Conservation (phyloP, 805 yeast species). For the Kazachstania psychrophila region DNA sequence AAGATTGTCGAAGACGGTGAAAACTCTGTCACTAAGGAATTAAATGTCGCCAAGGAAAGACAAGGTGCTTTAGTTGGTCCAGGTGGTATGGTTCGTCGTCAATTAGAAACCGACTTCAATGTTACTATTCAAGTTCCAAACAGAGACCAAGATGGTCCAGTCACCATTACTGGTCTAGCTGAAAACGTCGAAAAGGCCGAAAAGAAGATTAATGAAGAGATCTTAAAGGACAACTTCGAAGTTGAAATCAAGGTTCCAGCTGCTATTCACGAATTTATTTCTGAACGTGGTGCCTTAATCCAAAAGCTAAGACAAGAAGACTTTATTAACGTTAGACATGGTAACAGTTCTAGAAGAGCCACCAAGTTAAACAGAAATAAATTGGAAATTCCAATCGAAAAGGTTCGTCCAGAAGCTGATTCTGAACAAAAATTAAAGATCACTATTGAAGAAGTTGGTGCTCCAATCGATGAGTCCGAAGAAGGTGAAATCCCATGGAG, state of each 20-base stretch:
- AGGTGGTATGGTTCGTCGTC: constrained; percentile 64
- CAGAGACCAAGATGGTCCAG: constrained; percentile 39
- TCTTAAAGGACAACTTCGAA: constrained; percentile 51
- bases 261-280: constrained; percentile 46
- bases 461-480: constrained; percentile 16
- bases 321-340: constrained; percentile 53
- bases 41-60: constrained; percentile 59
- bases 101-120: constrained; percentile 57
- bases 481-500: constrained; percentile 53
- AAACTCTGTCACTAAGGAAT: constrained; percentile 42
- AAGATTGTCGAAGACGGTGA: constrained; percentile 57
- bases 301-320: constrained; percentile 44
- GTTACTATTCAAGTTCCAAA: constrained; percentile 63
- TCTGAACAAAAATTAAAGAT: constrained; percentile 35
- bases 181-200: constrained; percentile 57
- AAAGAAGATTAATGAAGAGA: constrained; percentile 43
- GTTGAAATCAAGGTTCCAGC: constrained; percentile 50
- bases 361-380: constrained; percentile 37
- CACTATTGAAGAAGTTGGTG: constrained; percentile 35
- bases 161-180: constrained; percentile 56
- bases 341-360: constrained; percentile 42
- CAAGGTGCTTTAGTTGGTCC: constrained; percentile 76
- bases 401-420: constrained; percentile 32
- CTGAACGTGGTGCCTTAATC: constrained; percentile 58
- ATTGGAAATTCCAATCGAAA: constrained; percentile 40